Evolutionary conservation across 2,329 filamentous ascomycete species (phyloP).

Genomic region (Pseudocercospora musae): DNA sequence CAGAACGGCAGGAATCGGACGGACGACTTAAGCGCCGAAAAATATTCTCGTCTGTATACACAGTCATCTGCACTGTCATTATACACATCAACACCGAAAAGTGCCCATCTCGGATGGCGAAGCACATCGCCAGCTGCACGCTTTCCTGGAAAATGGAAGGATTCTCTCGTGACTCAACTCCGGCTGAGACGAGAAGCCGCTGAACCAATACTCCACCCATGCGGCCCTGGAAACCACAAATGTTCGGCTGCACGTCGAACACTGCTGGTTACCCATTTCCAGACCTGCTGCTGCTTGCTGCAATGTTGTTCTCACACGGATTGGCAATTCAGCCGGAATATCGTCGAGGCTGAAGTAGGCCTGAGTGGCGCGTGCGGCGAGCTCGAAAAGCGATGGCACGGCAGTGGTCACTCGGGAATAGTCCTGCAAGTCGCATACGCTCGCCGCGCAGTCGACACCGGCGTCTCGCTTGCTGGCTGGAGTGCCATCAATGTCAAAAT

Average conservation of each 20-base stretch:
- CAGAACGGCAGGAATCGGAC: not conserved
- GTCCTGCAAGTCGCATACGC: not conserved
- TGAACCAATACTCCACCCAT: slow-evolving; percentile 39
- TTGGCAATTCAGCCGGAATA: slow-evolving; percentile 23
- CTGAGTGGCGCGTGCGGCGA: slow-evolving; percentile 31
- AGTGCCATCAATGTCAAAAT: slow-evolving; percentile 33
- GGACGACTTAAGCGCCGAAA: not conserved
- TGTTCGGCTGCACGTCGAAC: slow-evolving; percentile 31
- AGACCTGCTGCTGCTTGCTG: slow-evolving; percentile 17
- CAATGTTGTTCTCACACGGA: slow-evolving; percentile 23
- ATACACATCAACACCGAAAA: slow-evolving; percentile 13
- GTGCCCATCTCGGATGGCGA: slow-evolving; percentile 20
- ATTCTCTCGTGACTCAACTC: slow-evolving; percentile 29
- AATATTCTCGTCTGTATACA: not conserved
- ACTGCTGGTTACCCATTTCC: slow-evolving; percentile 30
- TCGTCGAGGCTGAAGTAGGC: slow-evolving; percentile 27
- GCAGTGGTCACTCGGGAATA: not conserved
- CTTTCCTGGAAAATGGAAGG: slow-evolving; percentile 34
- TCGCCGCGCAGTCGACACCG: slow-evolving; percentile 4
- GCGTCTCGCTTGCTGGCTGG: slow-evolving; percentile 8
- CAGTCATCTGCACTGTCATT: not conserved
- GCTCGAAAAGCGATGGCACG: slow-evolving; percentile 37
- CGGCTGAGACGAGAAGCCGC: slow-evolving; percentile 24
- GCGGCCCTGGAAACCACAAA: slow-evolving; percentile 35
- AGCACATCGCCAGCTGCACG: slow-evolving; percentile 35